Evolutionary conservation across 2,329 filamentous ascomycete species (phyloP).

Genomic region (Colletotrichum camelliae): DNA sequence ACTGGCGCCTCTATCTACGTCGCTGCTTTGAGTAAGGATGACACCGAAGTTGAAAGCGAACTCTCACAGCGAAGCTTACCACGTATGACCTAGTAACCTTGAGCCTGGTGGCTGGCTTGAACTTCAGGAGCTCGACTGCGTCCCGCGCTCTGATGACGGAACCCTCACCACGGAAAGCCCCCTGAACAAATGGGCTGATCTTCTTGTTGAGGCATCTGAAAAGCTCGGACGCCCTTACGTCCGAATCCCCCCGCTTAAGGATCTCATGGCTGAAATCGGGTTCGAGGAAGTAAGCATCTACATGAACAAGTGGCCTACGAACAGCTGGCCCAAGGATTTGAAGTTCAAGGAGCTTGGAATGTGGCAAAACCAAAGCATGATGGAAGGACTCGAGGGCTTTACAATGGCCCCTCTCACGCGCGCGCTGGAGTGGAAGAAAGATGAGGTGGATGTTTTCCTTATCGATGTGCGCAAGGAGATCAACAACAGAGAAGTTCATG

Average conservation of each 20-base stretch:
- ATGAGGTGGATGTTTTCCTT: conserved; percentile 38
- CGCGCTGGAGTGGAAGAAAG: conserved; percentile 33
- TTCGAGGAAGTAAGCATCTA: conserved; percentile 35
- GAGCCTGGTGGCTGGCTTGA: conserved; percentile 48
- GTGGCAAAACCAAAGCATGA: conserved; percentile 37
- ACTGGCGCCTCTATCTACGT: conserved; percentile 37
- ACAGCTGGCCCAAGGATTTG: conserved; percentile 37
- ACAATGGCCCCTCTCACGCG: conserved; percentile 39
- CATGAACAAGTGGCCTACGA: conserved; percentile 37
- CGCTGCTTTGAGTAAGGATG: neutral
- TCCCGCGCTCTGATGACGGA: neutral
- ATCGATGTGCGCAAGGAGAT: conserved; percentile 37
- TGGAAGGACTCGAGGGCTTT: conserved; percentile 36
- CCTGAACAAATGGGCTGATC: conserved; percentile 31
- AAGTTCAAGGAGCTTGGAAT: conserved; percentile 38
- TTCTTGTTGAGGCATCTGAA: conserved; percentile 33
- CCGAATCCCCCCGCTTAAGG: neutral
- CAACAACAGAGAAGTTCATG: conserved; percentile 36
- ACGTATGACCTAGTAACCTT: conserved; percentile 27
- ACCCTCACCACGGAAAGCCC: conserved; percentile 35
- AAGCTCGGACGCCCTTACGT: neutral
- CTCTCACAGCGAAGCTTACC: too few species aligned
- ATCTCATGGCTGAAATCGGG: conserved; percentile 15
- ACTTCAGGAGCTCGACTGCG: conserved; percentile 22
- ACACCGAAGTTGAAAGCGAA: too few species aligned